Evolutionary conservation across 108 stramenopile species (phyloP).

Genomic region (Parmales sp.): DNA sequence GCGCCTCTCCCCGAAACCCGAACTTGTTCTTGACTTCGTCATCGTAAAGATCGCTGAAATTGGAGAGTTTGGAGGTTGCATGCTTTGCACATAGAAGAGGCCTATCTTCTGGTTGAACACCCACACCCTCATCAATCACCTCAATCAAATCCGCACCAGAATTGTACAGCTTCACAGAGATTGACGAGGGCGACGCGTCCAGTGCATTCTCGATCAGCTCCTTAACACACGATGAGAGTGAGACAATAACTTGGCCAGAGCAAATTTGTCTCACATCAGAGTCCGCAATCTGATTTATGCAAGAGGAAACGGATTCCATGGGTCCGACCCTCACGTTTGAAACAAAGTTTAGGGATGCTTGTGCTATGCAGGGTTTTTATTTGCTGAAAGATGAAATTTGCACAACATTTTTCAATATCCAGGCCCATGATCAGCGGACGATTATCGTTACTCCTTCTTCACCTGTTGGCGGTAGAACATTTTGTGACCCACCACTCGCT

Average conservation of each 20-base stretch:
- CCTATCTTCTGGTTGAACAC: conserved; percentile 50
- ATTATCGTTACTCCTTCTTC: no score
- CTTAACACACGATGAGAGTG: conserved; percentile 70
- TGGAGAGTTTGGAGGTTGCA: conserved; percentile 67
- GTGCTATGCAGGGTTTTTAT: no score
- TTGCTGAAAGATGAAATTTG: no score
- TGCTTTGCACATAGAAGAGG: conserved; percentile 57
- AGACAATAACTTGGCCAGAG: conserved; percentile 74
- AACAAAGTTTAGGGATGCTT: no score
- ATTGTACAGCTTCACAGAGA: conserved; percentile 47
- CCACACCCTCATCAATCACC: conserved; percentile 76
- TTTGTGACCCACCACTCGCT: no score
- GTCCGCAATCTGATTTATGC: no score
- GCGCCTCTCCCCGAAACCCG: conserved; percentile 82
- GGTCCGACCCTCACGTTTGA: no score
- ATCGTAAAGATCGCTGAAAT: conserved; percentile 61
- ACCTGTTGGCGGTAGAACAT: no score
- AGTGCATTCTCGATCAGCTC: conserved; percentile 83
- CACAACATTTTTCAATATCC: no score
- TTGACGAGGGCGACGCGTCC: conserved; percentile 59
- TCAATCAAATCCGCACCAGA: conserved; percentile 2
- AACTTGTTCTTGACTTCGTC: conserved; percentile 19
- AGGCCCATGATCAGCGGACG: no score
- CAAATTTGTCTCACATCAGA: conserved; percentile 50
- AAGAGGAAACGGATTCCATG: no score